These are phyloP conservation scores for Ganoderma boninense DNA, from an alignment of 1,284 basidiomycete species.

Conservation along the genomic window DNA sequence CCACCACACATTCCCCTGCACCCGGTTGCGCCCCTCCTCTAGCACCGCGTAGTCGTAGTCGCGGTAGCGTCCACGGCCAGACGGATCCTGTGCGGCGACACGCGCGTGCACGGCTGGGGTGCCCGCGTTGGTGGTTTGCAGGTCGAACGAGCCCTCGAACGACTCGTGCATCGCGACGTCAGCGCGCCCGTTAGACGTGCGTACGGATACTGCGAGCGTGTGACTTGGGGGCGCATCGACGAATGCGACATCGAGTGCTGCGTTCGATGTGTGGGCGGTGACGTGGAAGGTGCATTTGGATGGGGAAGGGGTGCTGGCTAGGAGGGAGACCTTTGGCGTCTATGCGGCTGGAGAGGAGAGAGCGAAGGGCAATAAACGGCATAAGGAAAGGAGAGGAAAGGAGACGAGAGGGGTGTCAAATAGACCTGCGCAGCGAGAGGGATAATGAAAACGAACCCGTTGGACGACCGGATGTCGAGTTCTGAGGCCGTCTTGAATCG, in stretches of 20 bases:
- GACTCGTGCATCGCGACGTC: conserved; percentile 46
- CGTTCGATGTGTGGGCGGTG: conserved; percentile 33
- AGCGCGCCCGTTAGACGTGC: conserved; percentile 43
- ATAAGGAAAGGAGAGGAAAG: no score
- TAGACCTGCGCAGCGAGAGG: not conserved
- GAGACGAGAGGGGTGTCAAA: no score
- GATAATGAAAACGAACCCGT: conserved; percentile 27
- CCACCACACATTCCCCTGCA: not conserved
- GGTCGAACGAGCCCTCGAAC: conserved; percentile 53
- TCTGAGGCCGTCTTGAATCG: conserved; percentile 46
- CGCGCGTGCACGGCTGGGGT: no score
- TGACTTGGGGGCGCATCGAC: conserved; percentile 48
- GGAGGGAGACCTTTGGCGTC: conserved; percentile 2
- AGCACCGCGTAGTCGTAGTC: no score
- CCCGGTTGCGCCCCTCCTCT: no score
- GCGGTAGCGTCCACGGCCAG: no score
- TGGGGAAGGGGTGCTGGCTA: conserved; percentile 35
- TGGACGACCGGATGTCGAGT: conserved; percentile 48
- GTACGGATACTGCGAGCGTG: conserved; percentile 42
- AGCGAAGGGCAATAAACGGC: no score
- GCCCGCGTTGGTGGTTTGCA: conserved; percentile 15
- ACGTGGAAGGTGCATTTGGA: conserved; percentile 44
- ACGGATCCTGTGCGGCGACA: no score
- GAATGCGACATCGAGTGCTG: conserved; percentile 43
- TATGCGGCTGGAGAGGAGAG: not conserved